phyloP scores from a whole-genome alignment of 129 eudicot genomes.

The Ambrosia trifida region DNA sequence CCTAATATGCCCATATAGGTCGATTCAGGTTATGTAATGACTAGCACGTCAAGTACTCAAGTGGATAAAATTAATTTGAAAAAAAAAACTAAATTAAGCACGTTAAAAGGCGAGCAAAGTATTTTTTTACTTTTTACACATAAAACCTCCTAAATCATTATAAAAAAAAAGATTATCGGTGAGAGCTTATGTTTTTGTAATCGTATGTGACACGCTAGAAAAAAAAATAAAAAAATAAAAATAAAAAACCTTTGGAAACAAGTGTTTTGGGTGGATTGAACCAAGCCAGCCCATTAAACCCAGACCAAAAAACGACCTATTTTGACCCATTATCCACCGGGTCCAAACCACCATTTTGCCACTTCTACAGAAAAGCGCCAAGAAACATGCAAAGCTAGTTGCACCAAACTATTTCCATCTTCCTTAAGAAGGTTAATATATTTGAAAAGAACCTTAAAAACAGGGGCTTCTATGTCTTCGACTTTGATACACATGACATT shows the following conservation, averaged over 20 bases:
- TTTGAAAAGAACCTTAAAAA: constrained; percentile 62
- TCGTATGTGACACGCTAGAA: background rate
- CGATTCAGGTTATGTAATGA: background rate
- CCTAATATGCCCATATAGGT: no score
- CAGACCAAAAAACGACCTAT: background rate
- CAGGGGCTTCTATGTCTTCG: constrained; percentile 76
- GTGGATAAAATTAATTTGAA: background rate
- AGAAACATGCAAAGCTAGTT: constrained; percentile 2
- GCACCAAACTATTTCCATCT: constrained; percentile 5
- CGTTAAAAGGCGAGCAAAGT: background rate
- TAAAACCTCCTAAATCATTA: background rate
- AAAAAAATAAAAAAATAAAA: background rate
- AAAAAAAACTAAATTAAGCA: background rate
- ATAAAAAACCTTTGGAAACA: background rate
- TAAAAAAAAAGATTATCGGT: background rate
- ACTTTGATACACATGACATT: constrained; percentile 56
- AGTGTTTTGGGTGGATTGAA: background rate
- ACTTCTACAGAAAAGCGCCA: background rate
- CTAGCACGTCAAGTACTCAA: background rate
- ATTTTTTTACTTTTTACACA: background rate
- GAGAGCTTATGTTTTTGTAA: background rate
- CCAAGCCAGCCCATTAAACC: background rate
- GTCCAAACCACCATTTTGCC: background rate
- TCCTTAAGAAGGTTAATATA: background rate
- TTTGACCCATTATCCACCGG: background rate